Conservation (phyloP, 1,139 yeast species). For the Candida anutae region DNA sequence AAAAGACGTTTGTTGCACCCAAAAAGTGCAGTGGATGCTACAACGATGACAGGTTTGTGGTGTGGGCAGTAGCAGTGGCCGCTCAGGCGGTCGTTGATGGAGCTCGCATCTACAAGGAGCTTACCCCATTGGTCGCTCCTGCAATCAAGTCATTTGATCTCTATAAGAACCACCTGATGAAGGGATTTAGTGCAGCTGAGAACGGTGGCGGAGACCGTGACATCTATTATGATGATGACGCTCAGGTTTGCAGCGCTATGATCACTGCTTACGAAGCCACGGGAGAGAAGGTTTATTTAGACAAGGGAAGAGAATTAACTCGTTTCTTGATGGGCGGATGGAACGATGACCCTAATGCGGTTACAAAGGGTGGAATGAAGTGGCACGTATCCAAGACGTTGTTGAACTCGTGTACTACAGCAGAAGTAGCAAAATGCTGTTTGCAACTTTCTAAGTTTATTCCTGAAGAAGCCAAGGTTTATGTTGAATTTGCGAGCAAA, state of each 20-base stretch:
- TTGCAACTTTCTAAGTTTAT: conserved; percentile 50
- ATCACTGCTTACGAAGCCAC: conserved; percentile 67
- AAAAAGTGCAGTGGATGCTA: conserved; percentile 42
- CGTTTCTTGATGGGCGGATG: conserved; percentile 63
- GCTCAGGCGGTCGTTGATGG: conserved; percentile 58
- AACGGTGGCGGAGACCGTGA: conserved; percentile 50
- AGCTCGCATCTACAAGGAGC: conserved; percentile 47
- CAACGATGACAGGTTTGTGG: conserved; percentile 47
- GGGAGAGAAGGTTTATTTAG: conserved; percentile 44
- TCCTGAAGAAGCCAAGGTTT: conserved; percentile 35
- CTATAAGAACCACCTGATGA: conserved; percentile 44
- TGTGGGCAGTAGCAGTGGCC: conserved; percentile 66
- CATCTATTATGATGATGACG: conserved; percentile 70
- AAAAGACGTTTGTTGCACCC: conserved; percentile 38
- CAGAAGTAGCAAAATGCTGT: conserved; percentile 64
- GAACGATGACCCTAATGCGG: conserved; percentile 37
- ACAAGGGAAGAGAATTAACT: conserved; percentile 51
- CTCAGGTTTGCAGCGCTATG: conserved; percentile 64
- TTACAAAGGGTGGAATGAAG: conserved; percentile 50
- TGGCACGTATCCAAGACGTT: conserved; percentile 62
- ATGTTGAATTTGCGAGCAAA: conserved; percentile 45
- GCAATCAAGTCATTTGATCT: conserved; percentile 44
- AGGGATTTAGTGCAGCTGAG: conserved; percentile 55
- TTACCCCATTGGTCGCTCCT: conserved; percentile 50
- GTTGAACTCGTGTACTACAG: conserved; percentile 61